Evolutionary conservation across 2,329 filamentous ascomycete genomes (phyloP).

Genomic region (Stagonosporopsis vannaccii): DNA sequence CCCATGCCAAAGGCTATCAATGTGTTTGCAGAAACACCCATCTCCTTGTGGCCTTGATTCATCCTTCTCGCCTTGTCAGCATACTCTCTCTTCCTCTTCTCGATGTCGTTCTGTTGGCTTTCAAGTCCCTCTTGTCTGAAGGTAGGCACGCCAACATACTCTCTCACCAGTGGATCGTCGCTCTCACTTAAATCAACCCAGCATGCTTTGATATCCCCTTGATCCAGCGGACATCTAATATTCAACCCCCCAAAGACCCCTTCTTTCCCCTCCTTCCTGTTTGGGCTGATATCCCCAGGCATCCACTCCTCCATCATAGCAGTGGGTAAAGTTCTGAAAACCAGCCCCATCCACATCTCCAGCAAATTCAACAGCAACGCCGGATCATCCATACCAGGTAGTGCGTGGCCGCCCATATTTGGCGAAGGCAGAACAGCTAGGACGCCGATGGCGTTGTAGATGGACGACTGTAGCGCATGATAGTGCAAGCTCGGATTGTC

Average conservation of each 20-base stretch:
- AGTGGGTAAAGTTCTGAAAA: conserved; percentile 37
- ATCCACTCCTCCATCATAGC: conserved; percentile 34
- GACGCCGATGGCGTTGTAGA: conserved; percentile 39
- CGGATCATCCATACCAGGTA: conserved; percentile 38
- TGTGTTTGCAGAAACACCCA: not conserved
- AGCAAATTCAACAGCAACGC: conserved; percentile 42
- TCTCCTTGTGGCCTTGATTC: not conserved
- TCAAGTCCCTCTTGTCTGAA: conserved; percentile 2
- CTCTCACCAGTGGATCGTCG: conserved; percentile 31
- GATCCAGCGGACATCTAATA: conserved; percentile 42
- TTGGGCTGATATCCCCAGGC: conserved; percentile 8
- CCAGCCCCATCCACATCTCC: conserved; percentile 48
- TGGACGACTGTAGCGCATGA: conserved; percentile 38
- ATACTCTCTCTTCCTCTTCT: conserved; percentile 17
- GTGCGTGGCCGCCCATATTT: conserved; percentile 16
- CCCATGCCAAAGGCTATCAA: conserved; percentile 11
- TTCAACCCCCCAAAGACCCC: conserved; percentile 39
- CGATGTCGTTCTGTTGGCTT: not conserved
- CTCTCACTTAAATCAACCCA: conserved; percentile 35
- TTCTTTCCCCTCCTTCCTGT: conserved; percentile 20
- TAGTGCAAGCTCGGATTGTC: conserved; percentile 47
- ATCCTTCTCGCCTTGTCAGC: conserved; percentile 12
- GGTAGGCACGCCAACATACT: conserved; percentile 22
- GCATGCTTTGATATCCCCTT: conserved; percentile 26
- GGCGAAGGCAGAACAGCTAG: conserved; percentile 28